Evolutionary conservation across 176 grass and related monocot genomes (phyloP), one percentile per base, ranked within the genome.

Genomic region (Aegilops sharonensis): DNA sequence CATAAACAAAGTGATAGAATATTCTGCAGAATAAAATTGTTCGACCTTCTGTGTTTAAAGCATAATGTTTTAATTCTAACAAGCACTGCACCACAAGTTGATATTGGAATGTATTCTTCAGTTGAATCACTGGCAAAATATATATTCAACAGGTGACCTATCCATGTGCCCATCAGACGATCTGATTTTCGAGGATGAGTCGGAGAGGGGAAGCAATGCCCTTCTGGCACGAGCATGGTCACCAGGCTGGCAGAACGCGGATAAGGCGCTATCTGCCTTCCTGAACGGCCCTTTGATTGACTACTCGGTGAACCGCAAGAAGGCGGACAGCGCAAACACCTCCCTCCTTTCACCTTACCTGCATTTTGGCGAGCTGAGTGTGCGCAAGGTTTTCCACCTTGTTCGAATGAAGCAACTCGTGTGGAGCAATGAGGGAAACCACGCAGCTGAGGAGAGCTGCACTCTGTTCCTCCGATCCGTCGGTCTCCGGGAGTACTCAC

Each of bases 331-430:
- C 11, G 84, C 94, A 17, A 95, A 81, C 66, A 98, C 97, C 23
- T 98, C 97, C 77, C 83, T 98, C 11, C 86, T 98, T 36, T 98
- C 97, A 9, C 97, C 97, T 17, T 63, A 95, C 85, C 62, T 98
- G 40, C 97, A 98, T 43, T 98, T 98, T 3, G 97, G 97, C 9
- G 97, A 98, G 83, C 88, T 98, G 23, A 98, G 97, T 3, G 97
- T 95, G n/a, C 93, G 97, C 64, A 98, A 98, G 85, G 94, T 98
- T 9, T 98, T 98, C 82, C 97, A 98, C 32, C 90, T 94, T 11
- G 94, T 98, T 72, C 93, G 90, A 2, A 92, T 98, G 94, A 98
- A 95, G 82, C 97, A 98, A 54, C 92, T 98, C 4, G 79, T 98
- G 72, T 95, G 94, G 97, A 94, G 84, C 50, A 95, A 94, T 11